A percentile compares a stretch with the other conserved stretches of the same genome.
Evolutionary conservation across 345 rosid species (phyloP).

Genomic region (Toxicodendron radicans): DNA sequence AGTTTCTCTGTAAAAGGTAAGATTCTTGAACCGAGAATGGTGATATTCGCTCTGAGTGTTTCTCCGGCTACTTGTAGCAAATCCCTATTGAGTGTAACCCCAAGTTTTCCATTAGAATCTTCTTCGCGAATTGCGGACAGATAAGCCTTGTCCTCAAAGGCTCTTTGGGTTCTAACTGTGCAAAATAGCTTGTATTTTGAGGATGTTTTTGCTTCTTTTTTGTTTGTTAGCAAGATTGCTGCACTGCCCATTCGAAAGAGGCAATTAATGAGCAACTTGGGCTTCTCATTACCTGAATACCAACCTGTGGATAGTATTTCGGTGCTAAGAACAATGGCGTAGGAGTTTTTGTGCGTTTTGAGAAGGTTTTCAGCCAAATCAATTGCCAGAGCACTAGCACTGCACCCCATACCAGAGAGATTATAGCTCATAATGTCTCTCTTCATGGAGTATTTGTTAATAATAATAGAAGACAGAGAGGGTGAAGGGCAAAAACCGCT

Average conservation of each 20-base stretch:
- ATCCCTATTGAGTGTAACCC: conserved; percentile 48
- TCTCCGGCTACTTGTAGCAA: conserved; percentile 40
- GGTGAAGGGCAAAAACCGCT: conserved; percentile 59
- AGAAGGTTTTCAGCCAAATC: conserved; percentile 50
- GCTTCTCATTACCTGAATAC: conserved; percentile 51
- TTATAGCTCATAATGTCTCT: conserved; percentile 44
- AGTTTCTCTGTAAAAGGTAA: conserved; percentile 38
- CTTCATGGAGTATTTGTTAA: conserved; percentile 46
- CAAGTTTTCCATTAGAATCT: conserved; percentile 49
- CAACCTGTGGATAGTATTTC: conserved; percentile 61
- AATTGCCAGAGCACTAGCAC: conserved; percentile 44
- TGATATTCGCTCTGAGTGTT: conserved; percentile 32
- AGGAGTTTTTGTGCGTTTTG: conserved; percentile 30
- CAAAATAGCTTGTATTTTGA: conserved; percentile 44
- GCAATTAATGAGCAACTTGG: conserved; percentile 52
- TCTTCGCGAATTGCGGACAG: conserved; percentile 44
- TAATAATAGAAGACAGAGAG: conserved; percentile 50
- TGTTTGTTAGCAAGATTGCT: conserved; percentile 51
- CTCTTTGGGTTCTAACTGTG: conserved; percentile 42
- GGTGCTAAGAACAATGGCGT: conserved; percentile 52
- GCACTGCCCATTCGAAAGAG: conserved; percentile 64
- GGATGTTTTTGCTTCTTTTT: conserved; percentile 20
- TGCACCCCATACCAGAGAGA: conserved; percentile 71
- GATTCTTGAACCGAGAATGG: conserved; percentile 36
- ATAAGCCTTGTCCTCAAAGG: conserved; percentile 42